A percentile compares a stretch with the other conserved stretches of the same genome.
Conservation (phyloP, 2,329 filamentous ascomycete species). For the Sphaerulina vaccinii region DNA sequence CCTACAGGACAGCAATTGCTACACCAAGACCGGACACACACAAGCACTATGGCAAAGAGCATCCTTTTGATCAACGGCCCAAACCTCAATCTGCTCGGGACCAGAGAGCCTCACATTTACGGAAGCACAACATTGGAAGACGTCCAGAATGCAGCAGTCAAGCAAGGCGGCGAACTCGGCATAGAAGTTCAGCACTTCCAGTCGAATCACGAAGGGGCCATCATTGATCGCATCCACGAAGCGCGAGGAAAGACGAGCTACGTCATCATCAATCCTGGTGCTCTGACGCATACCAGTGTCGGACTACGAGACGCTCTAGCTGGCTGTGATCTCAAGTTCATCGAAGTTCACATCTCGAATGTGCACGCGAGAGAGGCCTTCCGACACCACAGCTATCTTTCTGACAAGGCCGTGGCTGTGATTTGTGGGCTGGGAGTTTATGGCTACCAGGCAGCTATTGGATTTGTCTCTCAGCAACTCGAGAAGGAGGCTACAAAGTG, state of each 20-base stretch:
- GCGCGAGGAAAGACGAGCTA: conserved; percentile 61
- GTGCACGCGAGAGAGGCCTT: conserved; percentile 70
- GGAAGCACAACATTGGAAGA: conserved; percentile 66
- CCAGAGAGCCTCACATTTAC: conserved; percentile 71
- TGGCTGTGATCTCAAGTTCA: conserved; percentile 68
- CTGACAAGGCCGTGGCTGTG: conserved; percentile 72
- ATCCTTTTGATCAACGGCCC: conserved; percentile 52
- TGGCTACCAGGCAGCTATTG: conserved; percentile 49
- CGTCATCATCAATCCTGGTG: conserved; percentile 74
- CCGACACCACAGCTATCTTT: conserved; percentile 68
- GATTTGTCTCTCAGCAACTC: conserved; percentile 39
- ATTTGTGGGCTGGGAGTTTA: conserved; percentile 63
- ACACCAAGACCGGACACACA: background rate
- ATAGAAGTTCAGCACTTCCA: conserved; percentile 62
- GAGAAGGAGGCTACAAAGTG: conserved; percentile 4
- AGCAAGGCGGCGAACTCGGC: conserved; percentile 52
- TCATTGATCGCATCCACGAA: conserved; percentile 71
- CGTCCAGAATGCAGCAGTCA: conserved; percentile 52
- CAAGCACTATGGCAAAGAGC: conserved; percentile 6
- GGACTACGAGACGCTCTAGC: conserved; percentile 72
- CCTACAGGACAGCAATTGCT: background rate
- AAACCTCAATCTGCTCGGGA: conserved; percentile 77
- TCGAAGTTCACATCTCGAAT: conserved; percentile 76
- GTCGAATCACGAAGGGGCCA: conserved; percentile 74
- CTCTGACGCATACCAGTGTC: conserved; percentile 73